A percentile compares a stretch with the other conserved stretches of the same genome.
These are phyloP conservation scores for Phytopythium vexans DNA, from an alignment of 352 stramenopile species.

Conservation along the genomic window DNA sequence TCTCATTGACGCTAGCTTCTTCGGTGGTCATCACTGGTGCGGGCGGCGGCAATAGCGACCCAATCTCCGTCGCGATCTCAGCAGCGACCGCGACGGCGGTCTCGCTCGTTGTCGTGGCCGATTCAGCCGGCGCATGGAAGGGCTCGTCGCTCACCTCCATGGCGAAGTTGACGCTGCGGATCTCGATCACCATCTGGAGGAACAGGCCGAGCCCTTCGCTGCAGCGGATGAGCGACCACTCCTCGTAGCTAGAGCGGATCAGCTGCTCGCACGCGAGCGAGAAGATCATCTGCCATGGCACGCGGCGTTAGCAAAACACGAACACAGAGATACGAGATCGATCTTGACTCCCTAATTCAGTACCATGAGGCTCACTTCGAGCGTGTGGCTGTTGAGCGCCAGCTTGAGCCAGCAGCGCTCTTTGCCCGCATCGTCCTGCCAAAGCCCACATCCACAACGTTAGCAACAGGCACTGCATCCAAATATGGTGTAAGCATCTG, in stretches of 20 bases:
- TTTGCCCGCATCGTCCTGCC: conserved; percentile 59
- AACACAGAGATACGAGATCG: too few relatives aligned
- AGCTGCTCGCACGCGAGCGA: conserved; percentile 72
- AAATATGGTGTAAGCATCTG: too few relatives aligned
- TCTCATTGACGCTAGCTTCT: too few relatives aligned
- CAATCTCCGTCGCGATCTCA: too few relatives aligned
- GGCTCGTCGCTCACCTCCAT: conserved; percentile 63
- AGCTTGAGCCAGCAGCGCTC: conserved; percentile 76
- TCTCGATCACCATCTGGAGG: conserved; percentile 71
- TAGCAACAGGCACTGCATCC: not conserved
- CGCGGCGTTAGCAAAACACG: not conserved
- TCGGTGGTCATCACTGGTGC: too few relatives aligned
- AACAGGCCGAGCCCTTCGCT: conserved; percentile 69
- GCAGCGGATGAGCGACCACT: conserved; percentile 78
- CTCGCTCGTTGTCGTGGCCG: too few relatives aligned
- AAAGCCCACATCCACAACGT: not conserved
- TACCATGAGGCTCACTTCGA: conserved; percentile 79
- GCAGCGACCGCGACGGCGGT: too few relatives aligned
- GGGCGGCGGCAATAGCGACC: too few relatives aligned
- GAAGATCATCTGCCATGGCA: conserved; percentile 58
- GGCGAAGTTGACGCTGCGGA: conserved; percentile 65
- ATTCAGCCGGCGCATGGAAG: conserved; percentile 27
- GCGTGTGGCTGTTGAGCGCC: conserved; percentile 71
- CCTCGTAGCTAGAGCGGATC: conserved; percentile 71
- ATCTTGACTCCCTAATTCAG: not conserved